Percentiles rank a stretch among this genome's conserved stretches.
Evolutionary conservation across 2,329 filamentous ascomycete genomes (phyloP).

Genomic region (Ceratocystis variospora): DNA sequence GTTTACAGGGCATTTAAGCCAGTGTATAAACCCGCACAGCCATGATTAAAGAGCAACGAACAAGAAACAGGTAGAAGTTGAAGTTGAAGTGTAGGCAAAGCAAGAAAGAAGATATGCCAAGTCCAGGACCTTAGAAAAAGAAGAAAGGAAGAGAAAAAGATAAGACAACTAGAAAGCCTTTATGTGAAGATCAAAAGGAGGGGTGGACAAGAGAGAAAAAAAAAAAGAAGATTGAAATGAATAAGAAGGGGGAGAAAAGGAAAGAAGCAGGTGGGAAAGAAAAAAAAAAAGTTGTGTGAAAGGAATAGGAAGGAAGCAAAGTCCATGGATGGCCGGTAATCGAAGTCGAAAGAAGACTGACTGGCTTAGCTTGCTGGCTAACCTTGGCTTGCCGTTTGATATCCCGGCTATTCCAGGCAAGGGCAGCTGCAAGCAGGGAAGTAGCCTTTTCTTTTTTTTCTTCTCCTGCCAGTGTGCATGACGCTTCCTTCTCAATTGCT

Average conservation of each 20-base stretch:
- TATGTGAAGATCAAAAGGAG: constrained; percentile 1
- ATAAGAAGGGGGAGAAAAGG: not conserved
- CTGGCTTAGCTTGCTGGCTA: not conserved
- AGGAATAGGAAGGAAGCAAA: constrained; percentile 2
- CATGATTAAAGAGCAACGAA: constrained; percentile 4
- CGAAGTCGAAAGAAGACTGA: not conserved
- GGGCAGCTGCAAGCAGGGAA: not conserved
- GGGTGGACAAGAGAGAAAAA: not conserved
- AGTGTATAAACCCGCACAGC: not conserved
- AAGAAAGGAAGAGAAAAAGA: not conserved
- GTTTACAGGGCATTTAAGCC: constrained; percentile 4
- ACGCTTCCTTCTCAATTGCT: not conserved
- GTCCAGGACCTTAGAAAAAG: constrained; percentile 3
- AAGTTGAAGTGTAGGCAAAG: not conserved
- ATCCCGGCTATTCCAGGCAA: not conserved
- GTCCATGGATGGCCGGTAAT: constrained; percentile 5
- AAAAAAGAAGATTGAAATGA: not conserved
- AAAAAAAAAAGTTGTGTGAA: constrained; percentile 1
- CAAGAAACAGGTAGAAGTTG: not conserved
- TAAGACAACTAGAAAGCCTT: too few relatives aligned
- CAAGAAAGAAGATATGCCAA: constrained; percentile 8
- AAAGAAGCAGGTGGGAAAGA: not conserved
- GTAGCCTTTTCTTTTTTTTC: not conserved
- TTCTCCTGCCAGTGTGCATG: not conserved
- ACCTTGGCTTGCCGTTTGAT: not conserved